Percentiles rank a stretch among this genome's conserved stretches.
Conservation (phyloP, 2,329 filamentous ascomycete species). For the Talaromyces sp. region DNA sequence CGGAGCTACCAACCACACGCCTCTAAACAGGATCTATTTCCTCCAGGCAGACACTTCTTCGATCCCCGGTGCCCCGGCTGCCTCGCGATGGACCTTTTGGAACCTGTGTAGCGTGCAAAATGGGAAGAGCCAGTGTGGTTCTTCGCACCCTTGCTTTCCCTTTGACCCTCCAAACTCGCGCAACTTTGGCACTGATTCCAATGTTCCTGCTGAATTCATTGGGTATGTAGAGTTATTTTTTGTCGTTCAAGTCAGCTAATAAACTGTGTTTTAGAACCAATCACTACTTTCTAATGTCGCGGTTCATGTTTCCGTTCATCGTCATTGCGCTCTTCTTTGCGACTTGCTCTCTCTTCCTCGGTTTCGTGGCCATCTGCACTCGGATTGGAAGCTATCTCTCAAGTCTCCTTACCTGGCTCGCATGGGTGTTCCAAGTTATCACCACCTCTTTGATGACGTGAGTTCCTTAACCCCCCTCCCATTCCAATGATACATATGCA, state of each 20-base stretch:
- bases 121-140: constrained; percentile 60
- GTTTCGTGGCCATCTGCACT: constrained; percentile 47
- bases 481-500: not conserved
- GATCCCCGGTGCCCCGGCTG: constrained; percentile 63
- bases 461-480: constrained; percentile 21
- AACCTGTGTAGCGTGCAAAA: constrained; percentile 64
- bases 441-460: constrained; percentile 60
- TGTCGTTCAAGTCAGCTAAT: constrained; percentile 11
- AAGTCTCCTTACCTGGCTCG: constrained; percentile 49
- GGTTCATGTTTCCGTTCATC: constrained; percentile 91
- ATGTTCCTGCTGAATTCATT: constrained; percentile 52
- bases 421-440: constrained; percentile 56
- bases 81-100: constrained; percentile 88
- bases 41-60: constrained; percentile 70
- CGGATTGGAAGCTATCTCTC: constrained; percentile 50
- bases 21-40: constrained; percentile 77
- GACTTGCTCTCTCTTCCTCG: constrained; percentile 41
- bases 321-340: constrained; percentile 78
- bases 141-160: constrained; percentile 58
- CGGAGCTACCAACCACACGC: constrained; percentile 51
- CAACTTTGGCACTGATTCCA: constrained; percentile 56
- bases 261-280: constrained; percentile 40
- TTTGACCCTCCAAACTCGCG: constrained; percentile 55
- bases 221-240: constrained; percentile 37
- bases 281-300: constrained; percentile 77